Conservation (phyloP, 495 filamentous ascomycete genomes). For the Xylaria longipes region DNA sequence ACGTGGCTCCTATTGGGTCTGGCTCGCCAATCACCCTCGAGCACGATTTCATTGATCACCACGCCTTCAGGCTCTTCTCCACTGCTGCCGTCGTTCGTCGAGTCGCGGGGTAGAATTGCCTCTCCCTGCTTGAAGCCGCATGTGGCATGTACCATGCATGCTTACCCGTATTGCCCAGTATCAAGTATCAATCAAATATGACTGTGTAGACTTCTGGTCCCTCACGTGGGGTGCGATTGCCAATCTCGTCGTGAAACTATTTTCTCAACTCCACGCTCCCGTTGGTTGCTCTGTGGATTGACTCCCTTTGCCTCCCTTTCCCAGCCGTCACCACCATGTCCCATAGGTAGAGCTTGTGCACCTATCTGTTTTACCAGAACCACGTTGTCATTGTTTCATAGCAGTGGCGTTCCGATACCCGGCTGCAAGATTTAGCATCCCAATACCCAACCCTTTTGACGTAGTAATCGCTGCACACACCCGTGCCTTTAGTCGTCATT, state of each 20-base stretch:
- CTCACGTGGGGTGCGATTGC: conserved; percentile 24
- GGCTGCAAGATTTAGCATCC: conserved; percentile 30
- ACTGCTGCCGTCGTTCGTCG: conserved; percentile 33
- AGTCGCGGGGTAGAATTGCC: conserved; percentile 30
- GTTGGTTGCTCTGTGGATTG: conserved; percentile 34
- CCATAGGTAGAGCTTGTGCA: conserved; percentile 34
- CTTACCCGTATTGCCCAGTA: conserved; percentile 24
- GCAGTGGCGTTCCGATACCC: conserved; percentile 31
- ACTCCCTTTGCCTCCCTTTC: conserved; percentile 30
- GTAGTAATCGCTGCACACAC: conserved; percentile 31
- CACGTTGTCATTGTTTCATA: conserved; percentile 32
- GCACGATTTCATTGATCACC: conserved; percentile 52
- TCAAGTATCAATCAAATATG: conserved; percentile 31
- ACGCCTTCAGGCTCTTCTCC: conserved; percentile 48
- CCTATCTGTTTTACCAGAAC: conserved; percentile 28
- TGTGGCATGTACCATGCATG: conserved; percentile 41
- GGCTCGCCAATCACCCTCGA: conserved; percentile 45
- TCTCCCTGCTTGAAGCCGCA: conserved; percentile 33
- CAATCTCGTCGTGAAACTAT: conserved; percentile 34
- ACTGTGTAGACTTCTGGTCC: conserved; percentile 24
- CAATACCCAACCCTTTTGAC: conserved; percentile 25
- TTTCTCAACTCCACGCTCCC: conserved; percentile 31
- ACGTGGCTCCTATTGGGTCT: conserved; percentile 59
- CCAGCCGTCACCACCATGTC: conserved; percentile 18
- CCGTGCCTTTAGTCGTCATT: conserved; percentile 32